Conservation (phyloP, 106 monocot genomes). For the Alisma plantagoaquatica region DNA sequence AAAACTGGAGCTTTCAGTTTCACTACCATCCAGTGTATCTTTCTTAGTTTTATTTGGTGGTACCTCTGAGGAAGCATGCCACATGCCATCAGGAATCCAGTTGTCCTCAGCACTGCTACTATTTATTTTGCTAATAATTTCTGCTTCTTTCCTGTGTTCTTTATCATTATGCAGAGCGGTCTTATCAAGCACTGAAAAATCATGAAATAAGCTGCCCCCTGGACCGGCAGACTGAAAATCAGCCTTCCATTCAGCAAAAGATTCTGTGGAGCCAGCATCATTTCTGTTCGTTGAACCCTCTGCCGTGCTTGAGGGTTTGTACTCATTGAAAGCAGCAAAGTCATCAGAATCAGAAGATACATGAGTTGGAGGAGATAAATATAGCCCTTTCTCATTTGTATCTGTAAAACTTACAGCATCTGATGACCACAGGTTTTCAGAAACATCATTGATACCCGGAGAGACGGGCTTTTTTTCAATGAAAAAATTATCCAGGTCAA, state of each 20-base stretch:
- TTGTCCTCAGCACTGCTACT: background rate
- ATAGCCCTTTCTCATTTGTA: constrained; percentile 11
- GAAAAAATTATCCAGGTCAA: constrained; percentile 54
- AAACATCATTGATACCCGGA: constrained; percentile 3
- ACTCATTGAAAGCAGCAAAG: constrained; percentile 15
- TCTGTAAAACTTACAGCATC: too few species aligned
- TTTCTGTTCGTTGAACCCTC: constrained; percentile 13
- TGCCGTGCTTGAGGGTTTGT: constrained; percentile 9
- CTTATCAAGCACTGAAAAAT: background rate
- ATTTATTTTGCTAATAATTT: background rate
- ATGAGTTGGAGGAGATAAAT: too few species aligned
- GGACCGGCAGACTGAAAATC: constrained; percentile 45
- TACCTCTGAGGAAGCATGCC: constrained; percentile 10
- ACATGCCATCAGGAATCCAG: constrained; percentile 18
- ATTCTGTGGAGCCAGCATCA: constrained; percentile 9
- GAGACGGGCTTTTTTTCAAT: constrained; percentile 22
- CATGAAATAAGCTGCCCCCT: constrained; percentile 17
- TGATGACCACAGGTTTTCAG: constrained; percentile 4
- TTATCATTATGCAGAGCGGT: background rate
- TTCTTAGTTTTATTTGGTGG: background rate
- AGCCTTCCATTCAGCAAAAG: constrained; percentile 49
- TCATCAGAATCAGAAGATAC: too few species aligned
- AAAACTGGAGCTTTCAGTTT: constrained; percentile 1
- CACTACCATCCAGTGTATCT: constrained; percentile 1
- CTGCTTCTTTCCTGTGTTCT: constrained; percentile 1